A percentile compares a stretch with the other conserved stretches of the same genome.
These are phyloP conservation scores for Cardamine chenopodiifolia DNA, from an alignment of 345 rosid species.

Conservation along the genomic window DNA sequence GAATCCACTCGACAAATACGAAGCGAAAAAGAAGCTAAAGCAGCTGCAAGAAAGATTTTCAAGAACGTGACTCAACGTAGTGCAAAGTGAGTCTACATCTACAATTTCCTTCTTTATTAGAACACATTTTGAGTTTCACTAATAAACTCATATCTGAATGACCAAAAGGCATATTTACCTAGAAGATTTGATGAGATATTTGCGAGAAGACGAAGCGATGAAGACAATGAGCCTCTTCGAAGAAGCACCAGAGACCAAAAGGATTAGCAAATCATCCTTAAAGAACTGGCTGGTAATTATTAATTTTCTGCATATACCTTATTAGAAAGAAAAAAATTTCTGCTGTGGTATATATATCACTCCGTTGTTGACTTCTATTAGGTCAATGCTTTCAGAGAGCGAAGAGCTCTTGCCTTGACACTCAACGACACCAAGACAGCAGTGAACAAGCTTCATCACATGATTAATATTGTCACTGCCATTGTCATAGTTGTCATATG, in stretches of 20 bases:
- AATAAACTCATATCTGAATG: constrained; percentile 51
- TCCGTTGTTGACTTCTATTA: constrained; percentile 46
- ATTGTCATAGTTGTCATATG: constrained; percentile 58
- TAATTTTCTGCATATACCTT: background rate
- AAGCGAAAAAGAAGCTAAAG: constrained; percentile 82
- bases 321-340: background rate
- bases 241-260: constrained; percentile 61
- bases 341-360: constrained; percentile 42
- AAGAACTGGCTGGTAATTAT: constrained; percentile 86
- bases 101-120: background rate
- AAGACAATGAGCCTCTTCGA: constrained; percentile 74
- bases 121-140: constrained; percentile 19
- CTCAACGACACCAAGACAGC: constrained; percentile 94
- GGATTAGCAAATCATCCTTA: constrained; percentile 62
- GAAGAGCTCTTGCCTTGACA: constrained; percentile 92
- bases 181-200: constrained; percentile 75
- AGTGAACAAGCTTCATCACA: constrained; percentile 77
- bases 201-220: constrained; percentile 77
- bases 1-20: constrained; percentile 61
- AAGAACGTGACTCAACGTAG: constrained; percentile 64
- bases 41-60: constrained; percentile 88
- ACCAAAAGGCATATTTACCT: constrained; percentile 61
- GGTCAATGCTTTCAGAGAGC: constrained; percentile 89
- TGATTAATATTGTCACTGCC: constrained; percentile 61
- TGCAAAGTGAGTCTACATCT: constrained; percentile 50